These are phyloP conservation scores for Boletellus ananiceps DNA, from an alignment of 768 basidiomycete genomes.

Conservation along the genomic window DNA sequence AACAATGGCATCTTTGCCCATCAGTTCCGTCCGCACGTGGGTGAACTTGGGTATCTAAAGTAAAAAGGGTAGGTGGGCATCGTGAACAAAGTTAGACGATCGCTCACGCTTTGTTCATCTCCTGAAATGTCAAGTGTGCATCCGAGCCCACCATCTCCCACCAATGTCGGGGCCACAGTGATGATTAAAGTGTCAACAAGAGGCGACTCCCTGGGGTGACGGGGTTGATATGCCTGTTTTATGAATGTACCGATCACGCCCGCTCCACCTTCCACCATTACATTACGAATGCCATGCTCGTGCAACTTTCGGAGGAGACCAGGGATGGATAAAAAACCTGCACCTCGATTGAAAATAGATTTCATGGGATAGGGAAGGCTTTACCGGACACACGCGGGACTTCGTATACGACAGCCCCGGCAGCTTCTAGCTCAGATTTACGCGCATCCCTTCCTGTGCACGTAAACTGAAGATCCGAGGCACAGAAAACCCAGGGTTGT, in stretches of 20 bases:
- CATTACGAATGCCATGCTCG: slow-evolving; percentile 54
- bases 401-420: slow-evolving; percentile 64
- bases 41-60: slow-evolving; percentile 23
- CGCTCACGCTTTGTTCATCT: slow-evolving; percentile 17
- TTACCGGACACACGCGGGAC: slow-evolving; percentile 41
- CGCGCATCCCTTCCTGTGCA: slow-evolving; percentile 28
- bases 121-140: slow-evolving; percentile 35
- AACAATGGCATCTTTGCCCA: slow-evolving; percentile 33
- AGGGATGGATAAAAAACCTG: slow-evolving; percentile 42
- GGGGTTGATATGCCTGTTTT: slow-evolving; percentile 7
- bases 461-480: slow-evolving; percentile 9
- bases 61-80: neutral
- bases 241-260: slow-evolving; percentile 60
- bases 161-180: slow-evolving; percentile 82
- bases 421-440: slow-evolving; percentile 45
- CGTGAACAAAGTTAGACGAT: neutral
- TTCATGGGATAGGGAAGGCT: neutral
- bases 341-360: neutral
- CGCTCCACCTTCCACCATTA: slow-evolving; percentile 98
- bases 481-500: slow-evolving; percentile 71
- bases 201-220: slow-evolving; percentile 9
- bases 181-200: slow-evolving; percentile 73
- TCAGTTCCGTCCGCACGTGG: slow-evolving; percentile 25
- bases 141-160: slow-evolving; percentile 68
- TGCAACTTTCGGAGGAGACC: slow-evolving; percentile 49